Base-by-base conservation (phyloP, 148 eudicot genomes). In the Fagopyrum tataricum region DNA sequence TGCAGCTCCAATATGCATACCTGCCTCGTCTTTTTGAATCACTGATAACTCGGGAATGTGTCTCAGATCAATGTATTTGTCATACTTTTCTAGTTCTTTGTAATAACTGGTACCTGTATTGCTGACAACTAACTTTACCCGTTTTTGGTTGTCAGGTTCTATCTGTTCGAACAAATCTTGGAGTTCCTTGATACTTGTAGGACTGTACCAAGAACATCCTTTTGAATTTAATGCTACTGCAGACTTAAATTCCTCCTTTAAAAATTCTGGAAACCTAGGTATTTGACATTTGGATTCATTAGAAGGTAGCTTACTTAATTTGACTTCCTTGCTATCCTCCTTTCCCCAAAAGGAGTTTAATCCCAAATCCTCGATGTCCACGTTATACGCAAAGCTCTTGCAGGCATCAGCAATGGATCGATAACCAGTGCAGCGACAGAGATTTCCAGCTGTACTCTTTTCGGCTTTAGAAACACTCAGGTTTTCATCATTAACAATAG, bases 351-450 rank as follows among this genome's bases (percentile, higher is more conserved):
- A 95, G 4, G 89, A 80, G 74, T 95, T 95, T 41, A 83, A 74
- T 46, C 98, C 97, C 76, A 95, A 84, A 81, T 95, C 98, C 69
- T 95, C 98, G 77, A 95, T 84, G 78, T 95, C 98, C 52, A 95
- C 92, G 86, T 90, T 80, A 75, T 82, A 73, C 56, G 97, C 96
- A 80, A 95, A 95, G 75, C 96, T 91, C 78, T 95, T 95, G 88
- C 97, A 95, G 71, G 88, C 97, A 87, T 95, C 97, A 71, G 85
- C 89, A 70, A 95, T 90, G 68, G 98, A 89, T 52, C 98, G 95
- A 76, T 95, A 95, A 17, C 98, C 98, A 51, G 98, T 95, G 75
- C 98, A 95, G 43, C 98, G 80, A 78, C 98, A 95, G 39, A 95
- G 90, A 80, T 95, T 85, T 76, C 98, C 98, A 13, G 92, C 72